phyloP scores from a whole-genome alignment of 352 stramenopile genomes.

The Globisporangium carolinianum region DNA sequence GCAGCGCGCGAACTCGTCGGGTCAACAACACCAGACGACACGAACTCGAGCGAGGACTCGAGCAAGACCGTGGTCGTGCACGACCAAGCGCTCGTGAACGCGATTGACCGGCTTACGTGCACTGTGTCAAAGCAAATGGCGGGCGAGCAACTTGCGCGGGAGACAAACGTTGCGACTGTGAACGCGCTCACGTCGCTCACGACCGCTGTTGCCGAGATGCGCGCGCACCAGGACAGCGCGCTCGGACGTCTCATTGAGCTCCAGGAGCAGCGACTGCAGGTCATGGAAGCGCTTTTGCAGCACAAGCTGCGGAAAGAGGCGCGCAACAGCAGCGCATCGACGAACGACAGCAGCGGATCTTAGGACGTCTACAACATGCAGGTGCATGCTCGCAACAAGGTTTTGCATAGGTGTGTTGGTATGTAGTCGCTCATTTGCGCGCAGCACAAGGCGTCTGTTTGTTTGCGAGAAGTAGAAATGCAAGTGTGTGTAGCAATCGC shows the following conservation, averaged over 20 bases:
- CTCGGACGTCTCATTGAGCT: slow-evolving; percentile 49
- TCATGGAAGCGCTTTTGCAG: slow-evolving; percentile 54
- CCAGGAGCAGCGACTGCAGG: slow-evolving; percentile 61
- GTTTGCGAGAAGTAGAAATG: neutral
- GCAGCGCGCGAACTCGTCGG: too few relatives aligned
- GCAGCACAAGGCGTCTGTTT: neutral
- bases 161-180: slow-evolving; percentile 16
- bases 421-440: neutral
- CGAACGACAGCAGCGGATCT: neutral
- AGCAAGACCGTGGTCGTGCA: slow-evolving; percentile 45
- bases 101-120: slow-evolving; percentile 57
- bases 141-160: slow-evolving; percentile 22
- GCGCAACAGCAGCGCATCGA: slow-evolving; percentile 1
- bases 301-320: slow-evolving; percentile 50
- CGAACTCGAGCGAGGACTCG: slow-evolving; percentile 26
- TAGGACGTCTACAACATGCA: neutral
- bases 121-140: slow-evolving; percentile 49
- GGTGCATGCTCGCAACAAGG: neutral
- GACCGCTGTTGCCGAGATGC: slow-evolving; percentile 44
- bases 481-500: neutral
- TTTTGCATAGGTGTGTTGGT: neutral
- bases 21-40: slow-evolving; percentile 45
- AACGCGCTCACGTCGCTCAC: slow-evolving; percentile 31
- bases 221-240: slow-evolving; percentile 33
- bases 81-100: slow-evolving; percentile 47